Conservation (phyloP, 345 rosid species). For the Moricandia arvensis region DNA sequence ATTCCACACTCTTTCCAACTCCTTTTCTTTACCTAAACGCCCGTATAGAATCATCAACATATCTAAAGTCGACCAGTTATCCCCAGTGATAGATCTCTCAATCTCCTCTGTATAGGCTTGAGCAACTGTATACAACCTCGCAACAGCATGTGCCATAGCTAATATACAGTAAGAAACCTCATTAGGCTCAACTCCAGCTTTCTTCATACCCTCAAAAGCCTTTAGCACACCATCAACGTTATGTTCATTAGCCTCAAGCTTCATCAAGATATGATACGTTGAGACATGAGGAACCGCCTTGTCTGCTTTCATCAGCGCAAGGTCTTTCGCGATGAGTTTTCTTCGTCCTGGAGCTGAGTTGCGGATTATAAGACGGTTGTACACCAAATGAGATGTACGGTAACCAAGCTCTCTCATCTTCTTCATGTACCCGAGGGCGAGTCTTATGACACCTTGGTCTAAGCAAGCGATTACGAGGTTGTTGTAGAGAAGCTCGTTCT, state of each 20-base stretch:
- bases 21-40: conserved; percentile 58
- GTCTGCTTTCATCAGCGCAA: conserved; percentile 80
- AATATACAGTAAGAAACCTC: conserved; percentile 83
- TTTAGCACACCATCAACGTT: conserved; percentile 64
- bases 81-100: conserved; percentile 64
- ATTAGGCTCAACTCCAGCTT: conserved; percentile 59
- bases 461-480: conserved; percentile 84
- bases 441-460: conserved; percentile 69
- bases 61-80: conserved; percentile 88
- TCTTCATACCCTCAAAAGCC: conserved; percentile 63
- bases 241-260: conserved; percentile 83
- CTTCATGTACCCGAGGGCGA: conserved; percentile 84
- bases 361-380: conserved; percentile 76
- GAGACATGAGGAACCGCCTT: conserved; percentile 79
- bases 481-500: conserved; percentile 79
- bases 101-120: conserved; percentile 77
- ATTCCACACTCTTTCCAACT: conserved; percentile 65
- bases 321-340: conserved; percentile 72
- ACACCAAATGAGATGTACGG: conserved; percentile 68
- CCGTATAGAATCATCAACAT: conserved; percentile 75
- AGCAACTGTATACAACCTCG: conserved; percentile 71
- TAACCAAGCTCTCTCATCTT: conserved; percentile 83
- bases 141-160: conserved; percentile 83
- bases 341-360: conserved; percentile 67
- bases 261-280: conserved; percentile 85